A percentile compares a stretch with the other conserved stretches of the same genome.
Evolutionary conservation across 78 protist species (phyloP).

Genomic region (Acrasis kona): DNA sequence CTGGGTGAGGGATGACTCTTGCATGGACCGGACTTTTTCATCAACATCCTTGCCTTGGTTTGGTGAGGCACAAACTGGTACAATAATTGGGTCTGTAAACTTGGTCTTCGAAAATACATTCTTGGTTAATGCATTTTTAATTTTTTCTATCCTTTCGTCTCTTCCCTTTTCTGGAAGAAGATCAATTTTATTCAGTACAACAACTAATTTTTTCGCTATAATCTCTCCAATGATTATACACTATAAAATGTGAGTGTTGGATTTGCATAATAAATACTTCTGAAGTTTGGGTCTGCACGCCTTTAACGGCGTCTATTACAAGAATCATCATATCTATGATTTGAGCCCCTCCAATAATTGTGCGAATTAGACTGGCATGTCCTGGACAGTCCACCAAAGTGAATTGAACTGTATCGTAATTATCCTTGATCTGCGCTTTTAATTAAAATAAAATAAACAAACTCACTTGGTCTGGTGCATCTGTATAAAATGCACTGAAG

Average conservation of each 20-base stretch:
- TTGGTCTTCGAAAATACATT: slow-evolving; percentile 31
- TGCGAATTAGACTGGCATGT: slow-evolving; percentile 94
- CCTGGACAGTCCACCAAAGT: slow-evolving; percentile 99
- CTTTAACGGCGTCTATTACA: slow-evolving; percentile 89
- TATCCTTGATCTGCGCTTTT: background rate
- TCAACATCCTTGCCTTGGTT: background rate
- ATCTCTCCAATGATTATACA: slow-evolving; percentile 93
- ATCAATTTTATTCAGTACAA: slow-evolving; percentile 90
- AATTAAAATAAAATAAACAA: background rate
- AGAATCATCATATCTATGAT: slow-evolving; percentile 93
- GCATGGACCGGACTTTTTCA: background rate
- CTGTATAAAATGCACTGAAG: slow-evolving; percentile 73
- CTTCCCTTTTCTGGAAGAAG: slow-evolving; percentile 35
- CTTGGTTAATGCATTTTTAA: background rate
- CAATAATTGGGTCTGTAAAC: slow-evolving; percentile 33
- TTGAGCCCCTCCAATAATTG: slow-evolving; percentile 98
- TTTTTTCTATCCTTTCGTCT: slow-evolving; percentile 17
- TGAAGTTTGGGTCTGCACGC: slow-evolving; percentile 98
- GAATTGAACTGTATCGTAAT: slow-evolving; percentile 46
- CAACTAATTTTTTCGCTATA: slow-evolving; percentile 44
- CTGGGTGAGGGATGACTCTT: background rate
- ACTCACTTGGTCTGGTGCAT: background rate
- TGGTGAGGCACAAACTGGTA: slow-evolving; percentile 44
- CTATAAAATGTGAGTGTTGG: background rate
- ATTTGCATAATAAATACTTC: slow-evolving; percentile 51